Evolutionary conservation across 441 rosid species (phyloP), one percentile per base, ranked within the genome.

Genomic region (Eutrema salsugineum): DNA sequence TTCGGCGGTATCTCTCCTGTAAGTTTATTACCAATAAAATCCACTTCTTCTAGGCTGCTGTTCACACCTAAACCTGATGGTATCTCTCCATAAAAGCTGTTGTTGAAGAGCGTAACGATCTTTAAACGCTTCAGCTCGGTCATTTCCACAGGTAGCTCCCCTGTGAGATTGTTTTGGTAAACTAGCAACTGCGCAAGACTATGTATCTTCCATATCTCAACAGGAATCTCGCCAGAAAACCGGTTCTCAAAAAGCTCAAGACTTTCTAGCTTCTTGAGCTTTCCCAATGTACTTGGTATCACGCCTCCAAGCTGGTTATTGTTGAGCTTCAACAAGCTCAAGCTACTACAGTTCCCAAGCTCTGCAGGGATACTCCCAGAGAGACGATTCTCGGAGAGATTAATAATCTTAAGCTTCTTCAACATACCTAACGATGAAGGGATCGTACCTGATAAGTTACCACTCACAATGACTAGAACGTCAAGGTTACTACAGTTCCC

Each of bases 301-400:
- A 51, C 76, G 3, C 96, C 98, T 65, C 82, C 83, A 12, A 93
- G 89, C 72, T 82, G 85, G 82, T 93, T 93, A 1, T 68, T 56
- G 53, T 85, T 74, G 11, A 86, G 68, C 51, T 28, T 75, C 55
- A 94, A 71, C 61, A 10, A 12, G 42, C 1, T 72, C 80, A 94
- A 79, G 63, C 89, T 85, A 81, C 80, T 79, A 73, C 98, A 89
- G 35, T 82, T 79, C 19, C 94, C 97, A 0, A 93, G 73, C 77
- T 89, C 84, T 0, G 73, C 39, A 6, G 98, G 98, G 54, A 93
- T 87, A 63, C 72, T 73, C n/a, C 96, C 97, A 6, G 86, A 89
- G 70, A 91, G 80, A 15, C 16, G 71, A 78, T 93, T 93, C 75
- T 86, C 86, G 6, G 86, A 84, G 19, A 93, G 89, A 64, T 88